Evolutionary conservation across 1,139 yeast genomes (phyloP), one percentile per base, ranked within the genome.

Genomic region (Pichia sp.): DNA sequence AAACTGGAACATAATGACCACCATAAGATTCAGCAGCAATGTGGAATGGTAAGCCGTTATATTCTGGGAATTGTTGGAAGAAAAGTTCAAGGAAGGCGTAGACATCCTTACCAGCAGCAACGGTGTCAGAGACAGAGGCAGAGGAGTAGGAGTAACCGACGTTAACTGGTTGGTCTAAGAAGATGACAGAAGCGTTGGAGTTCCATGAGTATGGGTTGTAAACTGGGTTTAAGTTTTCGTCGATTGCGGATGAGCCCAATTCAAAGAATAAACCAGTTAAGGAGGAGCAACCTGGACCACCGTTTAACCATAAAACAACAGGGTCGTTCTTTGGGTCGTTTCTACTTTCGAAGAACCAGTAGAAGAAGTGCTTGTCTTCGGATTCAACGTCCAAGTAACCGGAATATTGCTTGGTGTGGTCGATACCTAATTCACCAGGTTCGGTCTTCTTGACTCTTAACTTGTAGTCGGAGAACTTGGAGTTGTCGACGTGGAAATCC

Each of bases 11-110:
- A 69, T 93, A 93, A 68, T 93, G 98, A 54, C 99, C 99, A 47
- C 96, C 99, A 65, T 93, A 93, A n/a, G 96, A 88, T 71, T 93
- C 98, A 59, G 98, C 99, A 41, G 98, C 95, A 69, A 93, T 90
- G 69, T 91, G 98, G 84, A 93, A 90, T 46, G 79, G 81, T 52
- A 78, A 74, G 34, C 77, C 68, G 42, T 76, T 68, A 70, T 85
- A 89, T 69, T 91, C 81, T 38, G 97, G 96, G 79, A 90, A 93
- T 66, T 87, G 88, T 67, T 85, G 78, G 76, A 86, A 93, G 74
- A 93, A 93, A 64, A 91, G 77, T 63, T 86, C 85, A 68, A 93
- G 76, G 70, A 93, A 91, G 1, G 96, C 96, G 58, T 88, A 88
- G 31, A 90, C 96, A 65, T 93, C 98, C 67, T 85, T 76, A 57